Evolutionary conservation across 148 eudicot species (phyloP).

Genomic region (Talinum fruticosum): DNA sequence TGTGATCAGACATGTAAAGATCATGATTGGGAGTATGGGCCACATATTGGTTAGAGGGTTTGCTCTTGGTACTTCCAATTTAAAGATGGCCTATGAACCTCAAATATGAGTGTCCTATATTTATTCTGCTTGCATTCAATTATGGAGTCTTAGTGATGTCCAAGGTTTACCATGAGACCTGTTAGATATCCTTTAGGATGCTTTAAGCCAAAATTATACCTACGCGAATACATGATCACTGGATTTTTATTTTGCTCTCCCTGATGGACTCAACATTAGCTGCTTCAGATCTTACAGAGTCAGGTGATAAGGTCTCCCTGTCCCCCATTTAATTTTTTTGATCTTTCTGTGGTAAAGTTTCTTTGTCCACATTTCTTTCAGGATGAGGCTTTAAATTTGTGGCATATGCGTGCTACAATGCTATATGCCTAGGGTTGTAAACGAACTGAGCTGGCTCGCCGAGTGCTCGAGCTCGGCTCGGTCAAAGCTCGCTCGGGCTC

Average conservation of each 20-base stretch:
- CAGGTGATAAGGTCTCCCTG: background rate
- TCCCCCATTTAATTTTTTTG: background rate
- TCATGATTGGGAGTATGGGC: background rate
- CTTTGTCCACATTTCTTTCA: background rate
- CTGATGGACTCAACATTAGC: background rate
- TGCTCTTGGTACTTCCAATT: background rate
- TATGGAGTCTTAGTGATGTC: background rate
- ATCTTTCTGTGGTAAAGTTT: background rate
- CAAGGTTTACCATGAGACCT: background rate
- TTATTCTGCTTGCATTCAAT: background rate
- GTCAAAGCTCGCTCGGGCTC: too few relatives aligned
- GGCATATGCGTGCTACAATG: too few relatives aligned
- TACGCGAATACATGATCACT: background rate
- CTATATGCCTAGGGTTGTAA: too few relatives aligned
- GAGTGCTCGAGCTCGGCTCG: too few relatives aligned
- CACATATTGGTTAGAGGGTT: background rate
- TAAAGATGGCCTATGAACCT: background rate
- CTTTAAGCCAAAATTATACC: background rate
- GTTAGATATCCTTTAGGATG: background rate
- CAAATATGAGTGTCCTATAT: background rate
- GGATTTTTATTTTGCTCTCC: background rate
- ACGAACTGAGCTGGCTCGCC: too few relatives aligned
- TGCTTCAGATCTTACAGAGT: background rate
- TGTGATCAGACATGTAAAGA: background rate
- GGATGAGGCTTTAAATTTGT: background rate